phyloP scores from a whole-genome alignment of 495 filamentous ascomycete genomes.

The Hyphodiscus hymeniophilus region DNA sequence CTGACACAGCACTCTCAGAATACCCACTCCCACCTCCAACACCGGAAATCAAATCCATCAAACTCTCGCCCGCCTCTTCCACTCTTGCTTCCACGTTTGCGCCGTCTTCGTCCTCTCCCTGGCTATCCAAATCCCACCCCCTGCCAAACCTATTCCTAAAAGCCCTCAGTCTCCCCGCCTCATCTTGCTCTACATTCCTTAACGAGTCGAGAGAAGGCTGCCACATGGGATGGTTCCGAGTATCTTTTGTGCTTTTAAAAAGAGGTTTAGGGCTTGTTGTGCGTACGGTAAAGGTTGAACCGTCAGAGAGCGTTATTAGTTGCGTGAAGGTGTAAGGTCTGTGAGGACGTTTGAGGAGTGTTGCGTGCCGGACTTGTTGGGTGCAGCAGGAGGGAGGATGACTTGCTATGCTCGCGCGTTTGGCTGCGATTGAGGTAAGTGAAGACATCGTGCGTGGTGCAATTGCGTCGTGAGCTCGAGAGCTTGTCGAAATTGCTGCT shows the following conservation, averaged over 20 bases:
- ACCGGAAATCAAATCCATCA: conserved; percentile 63
- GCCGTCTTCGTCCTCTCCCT: conserved; percentile 14
- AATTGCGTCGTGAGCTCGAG: too few relatives aligned
- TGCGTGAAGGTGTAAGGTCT: conserved; percentile 96
- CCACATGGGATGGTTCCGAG: conserved; percentile 81
- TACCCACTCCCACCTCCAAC: conserved; percentile 36
- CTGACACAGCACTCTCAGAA: neutral
- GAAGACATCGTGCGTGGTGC: conserved; percentile 16
- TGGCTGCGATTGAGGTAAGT: neutral
- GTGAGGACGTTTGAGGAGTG: conserved; percentile 78
- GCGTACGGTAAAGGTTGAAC: conserved; percentile 75
- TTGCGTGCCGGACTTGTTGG: conserved; percentile 61
- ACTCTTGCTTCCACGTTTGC: conserved; percentile 15
- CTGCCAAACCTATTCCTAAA: conserved; percentile 81
- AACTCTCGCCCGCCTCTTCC: conserved; percentile 36
- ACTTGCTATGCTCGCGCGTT: neutral
- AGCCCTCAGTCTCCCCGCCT: conserved; percentile 80
- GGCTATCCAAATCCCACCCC: conserved; percentile 55
- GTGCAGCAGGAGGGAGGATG: conserved; percentile 3
- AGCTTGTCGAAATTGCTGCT: too few relatives aligned
- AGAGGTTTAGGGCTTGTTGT: conserved; percentile 78
- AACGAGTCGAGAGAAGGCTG: conserved; percentile 73
- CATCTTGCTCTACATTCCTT: conserved; percentile 85
- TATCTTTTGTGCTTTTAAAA: conserved; percentile 73
- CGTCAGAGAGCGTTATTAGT: conserved; percentile 89